Evolutionary conservation across 371 early-diverging fungal genomes (phyloP).

Genomic region (Scutellospora calospora): DNA sequence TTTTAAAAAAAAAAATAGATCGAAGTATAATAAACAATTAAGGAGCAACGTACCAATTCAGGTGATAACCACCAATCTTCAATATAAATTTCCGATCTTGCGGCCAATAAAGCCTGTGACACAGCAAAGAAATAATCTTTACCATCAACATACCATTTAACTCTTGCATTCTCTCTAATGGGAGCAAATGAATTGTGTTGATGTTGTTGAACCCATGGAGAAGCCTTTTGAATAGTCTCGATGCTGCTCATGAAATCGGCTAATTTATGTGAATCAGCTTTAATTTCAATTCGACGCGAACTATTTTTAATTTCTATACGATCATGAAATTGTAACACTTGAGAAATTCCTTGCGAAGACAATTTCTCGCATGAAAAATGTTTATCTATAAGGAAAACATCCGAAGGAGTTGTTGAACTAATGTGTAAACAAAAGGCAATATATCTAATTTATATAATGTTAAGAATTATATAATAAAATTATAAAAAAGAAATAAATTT

Average conservation of each 20-base stretch:
- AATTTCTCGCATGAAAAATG: slow-evolving; percentile 65
- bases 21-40: too few relatives aligned
- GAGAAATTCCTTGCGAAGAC: slow-evolving; percentile 56
- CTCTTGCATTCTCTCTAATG: slow-evolving; percentile 70
- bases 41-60: slow-evolving; percentile 65
- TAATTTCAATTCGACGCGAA: slow-evolving; percentile 71
- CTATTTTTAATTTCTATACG: slow-evolving; percentile 64
- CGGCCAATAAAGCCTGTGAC: slow-evolving; percentile 79
- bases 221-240: slow-evolving; percentile 62
- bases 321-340: slow-evolving; percentile 53
- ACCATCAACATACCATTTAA: slow-evolving; percentile 84
- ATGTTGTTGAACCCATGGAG: slow-evolving; percentile 76
- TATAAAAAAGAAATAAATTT: background rate
- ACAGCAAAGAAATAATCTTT: slow-evolving; percentile 86
- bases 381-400: slow-evolving; percentile 78
- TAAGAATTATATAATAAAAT: background rate
- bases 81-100: slow-evolving; percentile 82
- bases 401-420: slow-evolving; percentile 64
- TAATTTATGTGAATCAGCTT: slow-evolving; percentile 70
- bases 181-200: slow-evolving; percentile 87
- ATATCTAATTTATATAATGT: slow-evolving; percentile 49
- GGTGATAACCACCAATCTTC: slow-evolving; percentile 94
- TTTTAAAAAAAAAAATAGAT: too few relatives aligned
- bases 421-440: slow-evolving; percentile 66
- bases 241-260: slow-evolving; percentile 74